Evolutionary conservation across 2,329 filamentous ascomycete genomes (phyloP).

Genomic region (Cadophora gregata): DNA sequence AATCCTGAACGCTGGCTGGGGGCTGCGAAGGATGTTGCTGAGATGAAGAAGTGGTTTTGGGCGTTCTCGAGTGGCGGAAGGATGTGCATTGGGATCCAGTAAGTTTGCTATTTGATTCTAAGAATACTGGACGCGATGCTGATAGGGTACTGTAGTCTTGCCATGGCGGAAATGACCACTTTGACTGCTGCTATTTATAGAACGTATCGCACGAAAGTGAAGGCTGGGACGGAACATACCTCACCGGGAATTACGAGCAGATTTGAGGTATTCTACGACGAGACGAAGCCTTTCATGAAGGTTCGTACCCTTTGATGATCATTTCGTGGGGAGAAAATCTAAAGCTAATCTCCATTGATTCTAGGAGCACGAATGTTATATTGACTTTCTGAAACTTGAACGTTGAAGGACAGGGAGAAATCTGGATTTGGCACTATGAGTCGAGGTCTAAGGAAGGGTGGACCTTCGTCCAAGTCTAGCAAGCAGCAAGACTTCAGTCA

Average conservation of each 20-base stretch:
- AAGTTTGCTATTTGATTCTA: background rate
- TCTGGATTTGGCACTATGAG: no score
- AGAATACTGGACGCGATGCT: background rate
- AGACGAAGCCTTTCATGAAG: constrained; percentile 33
- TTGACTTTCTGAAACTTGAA: constrained; percentile 25
- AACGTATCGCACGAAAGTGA: constrained; percentile 48
- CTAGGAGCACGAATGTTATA: constrained; percentile 33
- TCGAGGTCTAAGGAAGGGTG: no score
- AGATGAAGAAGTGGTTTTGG: constrained; percentile 59
- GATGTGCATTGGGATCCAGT: constrained; percentile 65
- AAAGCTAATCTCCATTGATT: background rate
- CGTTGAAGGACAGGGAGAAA: no score
- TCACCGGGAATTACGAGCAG: constrained; percentile 50
- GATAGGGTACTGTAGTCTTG: constrained; percentile 44
- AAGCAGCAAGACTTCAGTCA: no score
- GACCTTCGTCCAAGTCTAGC: no score
- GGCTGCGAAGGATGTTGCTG: constrained; percentile 43
- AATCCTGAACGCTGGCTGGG: constrained; percentile 57
- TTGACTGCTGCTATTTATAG: constrained; percentile 53
- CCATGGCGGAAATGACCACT: constrained; percentile 57
- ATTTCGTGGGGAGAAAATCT: background rate
- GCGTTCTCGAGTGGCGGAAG: constrained; percentile 71
- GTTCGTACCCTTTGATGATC: constrained; percentile 13
- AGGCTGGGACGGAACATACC: constrained; percentile 40
- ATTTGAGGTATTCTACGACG: constrained; percentile 51